A percentile compares a stretch with the other conserved stretches of the same genome.
phyloP scores from a whole-genome alignment of 306 rosid genomes.

The Castanospermum australe region DNA sequence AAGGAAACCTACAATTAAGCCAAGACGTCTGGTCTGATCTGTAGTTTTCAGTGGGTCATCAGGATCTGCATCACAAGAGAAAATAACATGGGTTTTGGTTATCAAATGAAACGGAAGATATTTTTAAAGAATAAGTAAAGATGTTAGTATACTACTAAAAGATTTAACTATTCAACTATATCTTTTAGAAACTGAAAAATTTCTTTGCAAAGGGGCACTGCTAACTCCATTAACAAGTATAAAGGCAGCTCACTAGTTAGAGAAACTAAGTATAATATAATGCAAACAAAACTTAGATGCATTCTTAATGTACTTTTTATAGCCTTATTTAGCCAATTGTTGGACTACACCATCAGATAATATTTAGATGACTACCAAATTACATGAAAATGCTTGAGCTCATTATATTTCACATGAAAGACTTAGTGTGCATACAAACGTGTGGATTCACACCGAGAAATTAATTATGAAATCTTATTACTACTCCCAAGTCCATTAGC shows the following conservation, averaged over 20 bases:
- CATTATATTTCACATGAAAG: neutral
- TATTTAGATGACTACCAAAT: neutral
- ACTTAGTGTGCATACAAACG: neutral
- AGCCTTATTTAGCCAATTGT: neutral
- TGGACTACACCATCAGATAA: neutral
- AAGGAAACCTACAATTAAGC: slow-evolving; percentile 61
- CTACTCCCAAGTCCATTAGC: neutral
- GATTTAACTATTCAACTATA: neutral
- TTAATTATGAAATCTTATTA: neutral
- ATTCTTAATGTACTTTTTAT: neutral
- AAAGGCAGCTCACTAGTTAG: neutral
- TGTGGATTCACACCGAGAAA: neutral
- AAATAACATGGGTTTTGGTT: neutral
- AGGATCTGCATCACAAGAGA: slow-evolving; percentile 43
- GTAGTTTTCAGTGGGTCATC: slow-evolving; percentile 85
- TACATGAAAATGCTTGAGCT: neutral
- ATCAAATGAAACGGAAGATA: neutral
- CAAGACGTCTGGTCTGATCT: slow-evolving; percentile 73
- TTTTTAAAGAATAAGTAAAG: neutral
- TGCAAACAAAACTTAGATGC: neutral
- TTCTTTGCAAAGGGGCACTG: neutral
- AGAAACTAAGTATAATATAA: neutral
- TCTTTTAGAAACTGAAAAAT: neutral
- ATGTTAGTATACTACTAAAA: neutral
- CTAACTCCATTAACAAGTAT: neutral